A percentile compares a stretch with the other conserved stretches of the same genome.
phyloP scores from a whole-genome alignment of 805 yeast genomes.

The Metschnikowia picachoensis region DNA sequence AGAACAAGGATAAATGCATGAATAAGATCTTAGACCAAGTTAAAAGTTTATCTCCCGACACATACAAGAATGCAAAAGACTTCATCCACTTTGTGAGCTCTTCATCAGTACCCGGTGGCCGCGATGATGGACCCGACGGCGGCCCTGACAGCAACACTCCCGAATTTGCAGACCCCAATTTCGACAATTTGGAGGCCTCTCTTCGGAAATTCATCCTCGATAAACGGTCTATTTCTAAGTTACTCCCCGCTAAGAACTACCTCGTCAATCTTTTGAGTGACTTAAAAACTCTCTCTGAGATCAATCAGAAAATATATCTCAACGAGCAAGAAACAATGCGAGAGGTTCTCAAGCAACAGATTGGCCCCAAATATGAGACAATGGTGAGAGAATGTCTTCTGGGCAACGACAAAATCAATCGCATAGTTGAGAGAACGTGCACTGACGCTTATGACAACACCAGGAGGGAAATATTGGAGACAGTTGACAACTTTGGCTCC shows the following conservation, averaged over 20 bases:
- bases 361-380: conserved; percentile 63
- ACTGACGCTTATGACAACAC: conserved; percentile 59
- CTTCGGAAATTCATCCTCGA: conserved; percentile 82
- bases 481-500: conserved; percentile 51
- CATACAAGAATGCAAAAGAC: conserved; percentile 81
- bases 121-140: conserved; percentile 30
- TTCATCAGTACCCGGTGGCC: conserved; percentile 41
- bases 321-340: conserved; percentile 46
- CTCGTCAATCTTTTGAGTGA: conserved; percentile 67
- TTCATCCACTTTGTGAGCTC: conserved; percentile 92
- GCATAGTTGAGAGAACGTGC: conserved; percentile 57
- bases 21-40: conserved; percentile 80
- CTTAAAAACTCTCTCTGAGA: conserved; percentile 51
- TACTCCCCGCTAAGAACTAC: conserved; percentile 91
- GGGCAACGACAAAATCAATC: conserved; percentile 57
- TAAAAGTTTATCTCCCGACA: conserved; percentile 80
- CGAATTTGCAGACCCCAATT: conserved; percentile 52
- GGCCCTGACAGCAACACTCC: conserved; percentile 23
- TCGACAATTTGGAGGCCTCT: conserved; percentile 81
- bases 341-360: conserved; percentile 44
- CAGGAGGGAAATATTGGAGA: conserved; percentile 45
- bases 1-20: conserved; percentile 76
- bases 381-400: conserved; percentile 48
- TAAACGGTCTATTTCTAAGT: conserved; percentile 82
- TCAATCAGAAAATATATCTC: conserved; percentile 56